Percentiles rank a stretch among this genome's conserved stretches.
These are phyloP conservation scores for Pilaira anomala DNA, from an alignment of 192 early-diverging fungal genomes.

Conservation along the genomic window DNA sequence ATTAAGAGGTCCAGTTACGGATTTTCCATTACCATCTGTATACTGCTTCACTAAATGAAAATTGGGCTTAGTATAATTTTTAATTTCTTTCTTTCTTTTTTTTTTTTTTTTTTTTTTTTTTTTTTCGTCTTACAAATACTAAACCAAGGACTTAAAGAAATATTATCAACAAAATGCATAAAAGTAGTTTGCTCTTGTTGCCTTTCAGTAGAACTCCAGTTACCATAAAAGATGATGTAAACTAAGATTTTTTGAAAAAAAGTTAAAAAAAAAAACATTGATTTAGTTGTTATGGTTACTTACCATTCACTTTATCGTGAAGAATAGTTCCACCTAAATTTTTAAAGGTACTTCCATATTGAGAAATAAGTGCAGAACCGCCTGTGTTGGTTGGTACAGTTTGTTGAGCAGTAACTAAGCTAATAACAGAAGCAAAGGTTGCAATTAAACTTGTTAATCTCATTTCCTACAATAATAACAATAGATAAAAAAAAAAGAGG, in stretches of 20 bases:
- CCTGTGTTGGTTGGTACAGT: neutral
- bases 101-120: neutral
- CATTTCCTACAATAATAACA: neutral
- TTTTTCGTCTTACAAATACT: constrained; percentile 18
- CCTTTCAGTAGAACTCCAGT: constrained; percentile 23
- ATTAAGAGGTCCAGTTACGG: constrained; percentile 36
- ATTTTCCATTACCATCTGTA: constrained; percentile 24
- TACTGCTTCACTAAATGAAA: constrained; percentile 28
- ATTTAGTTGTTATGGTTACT: neutral
- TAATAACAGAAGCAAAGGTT: constrained; percentile 7
- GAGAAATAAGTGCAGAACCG: constrained; percentile 2
- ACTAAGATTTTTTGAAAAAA: constrained; percentile 12
- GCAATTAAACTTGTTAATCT: neutral
- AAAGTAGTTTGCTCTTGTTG: constrained; percentile 22
- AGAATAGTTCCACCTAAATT: constrained; percentile 31
- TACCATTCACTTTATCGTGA: constrained; percentile 34
- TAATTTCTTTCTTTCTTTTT: neutral
- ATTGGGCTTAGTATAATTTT: neutral
- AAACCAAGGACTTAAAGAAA: constrained; percentile 32
- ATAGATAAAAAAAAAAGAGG: constrained; percentile 2
- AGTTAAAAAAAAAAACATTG: neutral
- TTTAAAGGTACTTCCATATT: constrained; percentile 17
- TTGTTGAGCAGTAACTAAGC: constrained; percentile 11
- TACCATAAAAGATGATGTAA: constrained; percentile 39
- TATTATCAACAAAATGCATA: constrained; percentile 25